phyloP scores from a whole-genome alignment of 228 moss, liverwort and hornwort genomes.

The Sphagnum magellanicum region DNA sequence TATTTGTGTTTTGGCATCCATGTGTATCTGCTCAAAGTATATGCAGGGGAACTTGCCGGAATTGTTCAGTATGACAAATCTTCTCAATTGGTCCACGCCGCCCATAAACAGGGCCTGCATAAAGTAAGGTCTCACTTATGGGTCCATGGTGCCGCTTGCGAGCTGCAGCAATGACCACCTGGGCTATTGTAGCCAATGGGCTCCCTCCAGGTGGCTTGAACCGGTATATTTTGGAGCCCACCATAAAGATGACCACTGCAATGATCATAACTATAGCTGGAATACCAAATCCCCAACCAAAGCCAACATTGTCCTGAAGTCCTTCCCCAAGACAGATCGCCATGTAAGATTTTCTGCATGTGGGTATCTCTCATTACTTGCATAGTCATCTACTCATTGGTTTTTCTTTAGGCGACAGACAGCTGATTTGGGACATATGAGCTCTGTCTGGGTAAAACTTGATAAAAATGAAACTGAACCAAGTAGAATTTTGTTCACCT shows the following conservation, averaged over 20 bases:
- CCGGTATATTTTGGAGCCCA: conserved; percentile 62
- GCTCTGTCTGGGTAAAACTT: too few relatives aligned
- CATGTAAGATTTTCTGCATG: too few relatives aligned
- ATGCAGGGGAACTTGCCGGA: conserved; percentile 30
- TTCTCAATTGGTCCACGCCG: conserved; percentile 14
- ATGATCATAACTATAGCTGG: conserved; percentile 61
- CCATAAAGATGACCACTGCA: conserved; percentile 51
- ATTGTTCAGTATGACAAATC: conserved; percentile 56
- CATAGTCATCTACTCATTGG: too few relatives aligned
- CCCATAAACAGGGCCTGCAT: conserved; percentile 28
- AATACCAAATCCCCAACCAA: conserved; percentile 85
- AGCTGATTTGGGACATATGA: too few relatives aligned
- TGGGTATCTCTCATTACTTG: too few relatives aligned
- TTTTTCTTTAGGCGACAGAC: too few relatives aligned
- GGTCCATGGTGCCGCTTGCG: conserved; percentile 43
- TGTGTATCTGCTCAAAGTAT: too few relatives aligned
- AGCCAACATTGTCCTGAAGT: conserved; percentile 69
- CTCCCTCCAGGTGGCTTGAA: conserved; percentile 58
- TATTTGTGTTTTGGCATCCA: too few relatives aligned
- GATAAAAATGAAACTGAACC: too few relatives aligned
- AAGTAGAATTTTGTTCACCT: conserved; percentile 6
- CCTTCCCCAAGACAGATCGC: background rate
- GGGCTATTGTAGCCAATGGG: conserved; percentile 57
- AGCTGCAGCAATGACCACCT: conserved; percentile 59
- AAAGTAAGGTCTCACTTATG: conserved; percentile 29